Evolutionary conservation across 345 rosid species (phyloP), one percentile per base, ranked within the genome.

Genomic region (Camelina sativa): DNA sequence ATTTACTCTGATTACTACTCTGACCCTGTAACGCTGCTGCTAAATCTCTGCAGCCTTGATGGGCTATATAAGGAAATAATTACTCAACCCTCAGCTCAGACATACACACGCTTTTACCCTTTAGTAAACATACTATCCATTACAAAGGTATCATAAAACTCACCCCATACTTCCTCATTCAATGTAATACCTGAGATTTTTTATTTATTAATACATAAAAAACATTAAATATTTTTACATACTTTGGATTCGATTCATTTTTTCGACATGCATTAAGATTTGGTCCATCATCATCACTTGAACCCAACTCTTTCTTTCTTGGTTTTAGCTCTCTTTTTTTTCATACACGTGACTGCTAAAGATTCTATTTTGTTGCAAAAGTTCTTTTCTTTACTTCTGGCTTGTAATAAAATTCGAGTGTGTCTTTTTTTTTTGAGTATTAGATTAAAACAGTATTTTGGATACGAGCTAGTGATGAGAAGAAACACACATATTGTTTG

Each of bases 41-140:
- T 71, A 59, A 71, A 75, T 77, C 28, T 77, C 66, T 76, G 76
- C 67, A 71, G 76, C 53, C 54, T 70, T 71, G 76, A 55, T 63
- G 71, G 75, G 8, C 75, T 69, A 46, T 62, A 22, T 13, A 1
- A 38, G 51, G 65, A 40, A 61, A 40, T 12, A 12, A 61, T 10
- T 10, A 40, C 13, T 0, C 7, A 6, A 62, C 23, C 12, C 35
- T 62, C 30, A 28, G 30, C 12, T 22, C 66, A 44, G 48, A 44
- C 15, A 61, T 13, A 38, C 65, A 61, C 65, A 30, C 67, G 40
- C 11, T 37, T 37, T 37, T 9, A n/a, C 46, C 38, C 38, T 62
- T 37, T 37, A 43, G 15, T 20, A 62, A 37, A 15, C 8, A 8
- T 62, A 23, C 37, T 19, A 62, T 28, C 30, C 30, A 28, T 28